Conservation (phyloP, 1,284 basidiomycete species). For the Malassezia psittaci region DNA sequence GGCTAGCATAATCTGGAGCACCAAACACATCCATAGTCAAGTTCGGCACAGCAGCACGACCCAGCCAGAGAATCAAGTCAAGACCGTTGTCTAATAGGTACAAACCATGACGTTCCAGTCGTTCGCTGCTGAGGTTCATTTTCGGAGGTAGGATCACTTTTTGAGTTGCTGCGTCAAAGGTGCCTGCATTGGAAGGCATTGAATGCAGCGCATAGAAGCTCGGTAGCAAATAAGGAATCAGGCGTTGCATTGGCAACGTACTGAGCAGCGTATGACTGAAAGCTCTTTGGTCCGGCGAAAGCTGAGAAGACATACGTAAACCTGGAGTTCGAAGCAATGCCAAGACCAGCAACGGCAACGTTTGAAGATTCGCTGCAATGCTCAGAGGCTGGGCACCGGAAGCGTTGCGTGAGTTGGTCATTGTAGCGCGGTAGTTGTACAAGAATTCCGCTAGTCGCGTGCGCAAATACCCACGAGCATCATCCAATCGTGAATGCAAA, state of each 20-base stretch:
- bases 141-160: constrained; percentile 65
- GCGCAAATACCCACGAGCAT: constrained; percentile 78
- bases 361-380: constrained; percentile 82
- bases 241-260: constrained; percentile 75
- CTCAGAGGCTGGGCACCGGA: constrained; percentile 84
- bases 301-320: constrained; percentile 84
- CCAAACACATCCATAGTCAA: constrained; percentile 90
- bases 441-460: constrained; percentile 85
- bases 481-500: constrained; percentile 75
- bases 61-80: constrained; percentile 95
- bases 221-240: constrained; percentile 89
- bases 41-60: constrained; percentile 88
- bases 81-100: constrained; percentile 96
- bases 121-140: constrained; percentile 84
- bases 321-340: constrained; percentile 92
- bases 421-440: constrained; percentile 84
- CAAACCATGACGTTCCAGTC: constrained; percentile 85
- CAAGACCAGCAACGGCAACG: constrained; percentile 78
- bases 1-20: constrained; percentile 71
- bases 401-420: constrained; percentile 69
- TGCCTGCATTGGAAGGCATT: constrained; percentile 75
- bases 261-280: constrained; percentile 89
- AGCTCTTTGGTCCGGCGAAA: constrained; percentile 87
- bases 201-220: constrained; percentile 91
- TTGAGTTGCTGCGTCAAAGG: constrained; percentile 19